Base-by-base conservation (phyloP, 129 eudicot species). In the Kitagawia praeruptora region DNA sequence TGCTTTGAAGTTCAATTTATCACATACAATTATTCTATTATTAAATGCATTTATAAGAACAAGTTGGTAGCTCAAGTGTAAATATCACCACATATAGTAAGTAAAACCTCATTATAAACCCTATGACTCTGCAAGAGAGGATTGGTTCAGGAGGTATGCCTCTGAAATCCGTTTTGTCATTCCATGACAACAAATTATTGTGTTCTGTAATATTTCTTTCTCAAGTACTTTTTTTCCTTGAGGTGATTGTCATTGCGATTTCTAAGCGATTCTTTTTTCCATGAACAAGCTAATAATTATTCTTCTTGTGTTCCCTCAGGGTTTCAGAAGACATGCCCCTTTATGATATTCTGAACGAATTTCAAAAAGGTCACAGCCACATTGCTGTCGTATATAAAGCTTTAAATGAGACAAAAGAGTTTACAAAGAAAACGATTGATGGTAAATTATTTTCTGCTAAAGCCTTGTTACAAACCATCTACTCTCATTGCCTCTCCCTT, bases 321-420 rank as follows among this genome's bases (percentile, higher is more conserved):
- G 98, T 96, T 80, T 82, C 85, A 31, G 99, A 90, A 79, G 85
- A 80, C 87, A 92, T 96, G 93, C 99, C 99, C 39, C 98, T 96
- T 23, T 96, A 96, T 89, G 99, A 96, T 83, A 96, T 96, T 39
- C 84, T 92, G 78, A 96, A 92, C 56, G 99, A 96, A 78, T 96
- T 96, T 80, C 99, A 96, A 77, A 96, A 96, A 87, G 99, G 99
- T 83, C 99, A 96, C 81, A 92, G 99, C 85, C 99, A 96, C 87
- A 90, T 96, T 61, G 98, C 99, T 80, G 98, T 90, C 73, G 99
- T 96, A 82, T 92, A 92, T 78, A 92, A 86, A 81, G 95, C 89
- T 86, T 77, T 91, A 82, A 90, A 92, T 47, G 87, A 88, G 79
- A 84, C 85, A 46, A 83, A 70, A 58, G 87, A 84, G 80, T 81